Evolutionary conservation across 2,329 filamentous ascomycete genomes (phyloP).

Genomic region (Fusarium robinianum): DNA sequence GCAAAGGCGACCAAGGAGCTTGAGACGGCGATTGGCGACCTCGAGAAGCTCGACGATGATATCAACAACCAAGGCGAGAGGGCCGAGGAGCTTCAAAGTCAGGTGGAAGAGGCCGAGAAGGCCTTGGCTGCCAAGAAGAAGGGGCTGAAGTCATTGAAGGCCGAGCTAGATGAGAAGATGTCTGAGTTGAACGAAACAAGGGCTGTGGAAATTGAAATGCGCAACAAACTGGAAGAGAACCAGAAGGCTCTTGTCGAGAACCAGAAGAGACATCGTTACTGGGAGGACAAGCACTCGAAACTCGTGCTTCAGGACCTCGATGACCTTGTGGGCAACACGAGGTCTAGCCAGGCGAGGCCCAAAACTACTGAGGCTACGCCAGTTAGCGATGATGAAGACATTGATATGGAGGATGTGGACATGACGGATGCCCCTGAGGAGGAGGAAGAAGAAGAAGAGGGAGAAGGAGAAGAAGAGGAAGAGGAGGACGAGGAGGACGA

Average conservation of each 20-base stretch:
- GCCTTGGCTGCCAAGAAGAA: slow-evolving; percentile 77
- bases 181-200: slow-evolving; percentile 86
- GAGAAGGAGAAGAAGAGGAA: slow-evolving; percentile 33
- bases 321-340: slow-evolving; percentile 58
- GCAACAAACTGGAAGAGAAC: slow-evolving; percentile 95
- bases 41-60: slow-evolving; percentile 78
- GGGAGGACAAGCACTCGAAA: slow-evolving; percentile 88
- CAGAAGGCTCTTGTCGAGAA: slow-evolving; percentile 88
- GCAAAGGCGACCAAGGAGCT: slow-evolving; percentile 80
- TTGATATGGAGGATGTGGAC: slow-evolving; percentile 43
- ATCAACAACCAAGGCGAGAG: slow-evolving; percentile 76
- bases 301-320: slow-evolving; percentile 80
- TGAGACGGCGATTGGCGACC: slow-evolving; percentile 69
- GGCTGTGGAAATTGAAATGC: slow-evolving; percentile 94
- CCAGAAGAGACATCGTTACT: slow-evolving; percentile 80
- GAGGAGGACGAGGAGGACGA: slow-evolving; percentile 38
- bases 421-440: slow-evolving; percentile 40
- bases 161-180: slow-evolving; percentile 83
- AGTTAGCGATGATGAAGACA: slow-evolving; percentile 38
- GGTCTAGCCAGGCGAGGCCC: slow-evolving; percentile 35
- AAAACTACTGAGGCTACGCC: slow-evolving; percentile 34
- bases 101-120: slow-evolving; percentile 82
- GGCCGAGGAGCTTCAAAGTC: slow-evolving; percentile 71
- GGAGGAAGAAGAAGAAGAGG: slow-evolving; percentile 35
- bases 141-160: slow-evolving; percentile 78